Conservation (phyloP, 2,329 filamentous ascomycete species). For the Teratosphaeria gauchensis region DNA sequence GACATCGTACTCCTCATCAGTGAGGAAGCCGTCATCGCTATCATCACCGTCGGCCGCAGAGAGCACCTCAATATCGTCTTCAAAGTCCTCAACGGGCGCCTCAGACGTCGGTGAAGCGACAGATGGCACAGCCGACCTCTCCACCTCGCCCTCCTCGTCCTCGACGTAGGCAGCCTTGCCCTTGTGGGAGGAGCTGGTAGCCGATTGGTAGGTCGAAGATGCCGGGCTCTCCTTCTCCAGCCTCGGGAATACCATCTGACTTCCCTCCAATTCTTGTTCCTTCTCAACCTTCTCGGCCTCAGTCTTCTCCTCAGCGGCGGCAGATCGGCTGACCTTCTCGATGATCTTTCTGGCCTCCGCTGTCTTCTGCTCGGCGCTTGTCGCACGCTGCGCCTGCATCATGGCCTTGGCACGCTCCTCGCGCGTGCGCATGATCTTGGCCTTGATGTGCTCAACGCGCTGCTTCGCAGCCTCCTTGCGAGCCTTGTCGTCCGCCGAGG, state of each 20-base stretch:
- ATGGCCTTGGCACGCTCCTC: constrained; percentile 16
- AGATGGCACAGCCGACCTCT: constrained; percentile 25
- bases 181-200: constrained; percentile 24
- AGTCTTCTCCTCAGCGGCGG: constrained; percentile 21
- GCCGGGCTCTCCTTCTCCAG: constrained; percentile 87
- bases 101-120: constrained; percentile 23
- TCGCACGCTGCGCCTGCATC: constrained; percentile 16
- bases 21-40: constrained; percentile 72
- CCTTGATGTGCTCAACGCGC: constrained; percentile 23
- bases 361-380: constrained; percentile 18
- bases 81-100: constrained; percentile 38
- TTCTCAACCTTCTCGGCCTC: constrained; percentile 24
- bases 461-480: constrained; percentile 22
- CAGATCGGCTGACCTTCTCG: constrained; percentile 11
- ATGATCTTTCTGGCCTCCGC: constrained; percentile 21
- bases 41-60: constrained; percentile 49
- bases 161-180: constrained; percentile 47
- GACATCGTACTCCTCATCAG: constrained; percentile 97
- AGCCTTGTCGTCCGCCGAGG: constrained; percentile 10
- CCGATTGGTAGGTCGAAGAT: constrained; percentile 65
- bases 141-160: constrained; percentile 49
- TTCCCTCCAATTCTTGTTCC: constrained; percentile 28
- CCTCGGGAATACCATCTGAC: constrained; percentile 93
- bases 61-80: constrained; percentile 35
- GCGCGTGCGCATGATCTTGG: constrained; percentile 23